Evolutionary conservation across 176 grass and related monocot species (phyloP).

Genomic region (Musa troglodytarum): DNA sequence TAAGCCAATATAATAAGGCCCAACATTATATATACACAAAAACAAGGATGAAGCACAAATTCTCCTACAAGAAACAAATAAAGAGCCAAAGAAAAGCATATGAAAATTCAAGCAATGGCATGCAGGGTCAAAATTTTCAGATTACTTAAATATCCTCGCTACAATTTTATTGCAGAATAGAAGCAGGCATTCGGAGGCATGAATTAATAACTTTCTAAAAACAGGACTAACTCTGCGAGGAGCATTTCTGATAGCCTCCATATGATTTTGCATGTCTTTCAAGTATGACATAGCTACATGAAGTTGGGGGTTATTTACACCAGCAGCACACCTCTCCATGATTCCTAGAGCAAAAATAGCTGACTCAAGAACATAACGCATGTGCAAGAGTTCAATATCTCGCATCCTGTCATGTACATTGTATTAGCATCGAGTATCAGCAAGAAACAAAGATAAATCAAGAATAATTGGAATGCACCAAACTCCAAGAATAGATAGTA

Average conservation of each 20-base stretch:
- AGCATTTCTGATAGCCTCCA: conserved; percentile 70
- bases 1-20: too few relatives aligned
- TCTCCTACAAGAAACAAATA: background rate
- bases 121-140: background rate
- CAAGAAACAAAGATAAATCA: background rate
- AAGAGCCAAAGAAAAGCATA: too few relatives aligned
- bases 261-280: conserved; percentile 72
- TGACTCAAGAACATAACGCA: conserved; percentile 85
- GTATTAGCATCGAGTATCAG: background rate
- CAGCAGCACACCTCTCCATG: conserved; percentile 49
- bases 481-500: background rate
- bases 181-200: background rate
- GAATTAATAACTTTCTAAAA: conserved; percentile 3
- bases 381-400: conserved; percentile 90
- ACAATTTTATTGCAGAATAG: background rate
- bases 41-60: too few relatives aligned
- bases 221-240: conserved; percentile 68
- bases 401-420: conserved; percentile 50
- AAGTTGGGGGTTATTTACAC: conserved; percentile 45
- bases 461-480: background rate
- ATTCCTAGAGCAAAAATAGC: conserved; percentile 64
- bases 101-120: too few relatives aligned
- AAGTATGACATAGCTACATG: conserved; percentile 63
- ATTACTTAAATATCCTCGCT: background rate
- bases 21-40: too few relatives aligned